Evolutionary conservation across 1,284 basidiomycete species (phyloP), one percentile per base, ranked within the genome.

Genomic region (Irpex sp.): DNA sequence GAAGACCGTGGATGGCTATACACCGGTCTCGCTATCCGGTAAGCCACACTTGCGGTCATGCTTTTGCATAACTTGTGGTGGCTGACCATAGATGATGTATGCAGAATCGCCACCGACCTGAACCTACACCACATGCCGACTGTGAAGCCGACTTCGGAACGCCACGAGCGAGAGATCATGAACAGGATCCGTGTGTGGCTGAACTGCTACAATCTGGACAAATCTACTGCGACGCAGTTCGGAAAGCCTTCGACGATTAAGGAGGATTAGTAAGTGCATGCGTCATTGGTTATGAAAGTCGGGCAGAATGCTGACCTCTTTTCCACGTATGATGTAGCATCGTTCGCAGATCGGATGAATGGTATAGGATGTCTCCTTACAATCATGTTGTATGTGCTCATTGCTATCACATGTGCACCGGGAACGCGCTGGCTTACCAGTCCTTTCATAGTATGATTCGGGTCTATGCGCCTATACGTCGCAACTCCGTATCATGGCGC

Each of bases 171-270:
- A 15, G 93, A 95, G 75, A 81, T 91, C 53, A 74, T 95, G 69
- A 95, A 95, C 73, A 85, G 89, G 63, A 86, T 85, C 49, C 80
- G 93, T 15, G 87, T 91, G 19, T 95, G 93, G 93, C 85, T 94
- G 81, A 89, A 92, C 62, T 94, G 93, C 74, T 94, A 90, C 76
- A 92, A 92, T 71, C 69, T 94, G 59, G 93, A 95, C 74, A 84
- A 90, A 17, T 92, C 89, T 36, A 90, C 88, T 2, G 87, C 92
- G 9, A 92, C 92, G 15, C 93, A 95, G 74, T 92, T 93, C 71
- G 93, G 93, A 19, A 94, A 94, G 74, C 91, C 92, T 2, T 88
- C 88, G 26, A 93, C 91, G 26, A 90, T 95, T 70, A 90, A 89
- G 71, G 93, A 94, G 69, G 91, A 94, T 71, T 92, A 83, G 87